Percentiles rank a stretch among this genome's conserved stretches.
These are phyloP conservation scores for Rhodotorula sp. DNA, from an alignment of 1,284 basidiomycete species.

Conservation along the genomic window DNA sequence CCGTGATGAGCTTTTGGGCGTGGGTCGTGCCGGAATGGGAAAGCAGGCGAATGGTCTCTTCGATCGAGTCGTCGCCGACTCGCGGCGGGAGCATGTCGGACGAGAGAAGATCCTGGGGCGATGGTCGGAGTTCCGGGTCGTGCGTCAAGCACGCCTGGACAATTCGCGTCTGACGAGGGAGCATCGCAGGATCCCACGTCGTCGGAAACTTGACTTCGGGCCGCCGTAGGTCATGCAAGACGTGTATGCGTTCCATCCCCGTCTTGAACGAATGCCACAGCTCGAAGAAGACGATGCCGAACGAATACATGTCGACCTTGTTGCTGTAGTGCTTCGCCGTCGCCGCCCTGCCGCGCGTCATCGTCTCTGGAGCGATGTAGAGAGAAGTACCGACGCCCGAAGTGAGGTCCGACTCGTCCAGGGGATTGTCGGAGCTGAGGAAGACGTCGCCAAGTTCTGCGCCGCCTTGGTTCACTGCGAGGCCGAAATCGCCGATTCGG, in stretches of 20 bases:
- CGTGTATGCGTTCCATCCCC: conserved; percentile 45
- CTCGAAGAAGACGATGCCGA: conserved; percentile 42
- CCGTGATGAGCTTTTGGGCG: conserved; percentile 41
- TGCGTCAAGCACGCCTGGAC: conserved; percentile 43
- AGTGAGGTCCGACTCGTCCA: conserved; percentile 43
- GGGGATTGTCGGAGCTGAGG: conserved; percentile 33
- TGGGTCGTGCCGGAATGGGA: conserved; percentile 44
- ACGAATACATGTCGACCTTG: conserved; percentile 42
- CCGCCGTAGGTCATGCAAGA: conserved; percentile 39
- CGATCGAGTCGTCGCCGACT: conserved; percentile 45
- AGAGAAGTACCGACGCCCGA: conserved; percentile 45
- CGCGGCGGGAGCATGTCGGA: conserved; percentile 43
- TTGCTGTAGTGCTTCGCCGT: conserved; percentile 35
- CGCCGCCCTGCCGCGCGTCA: conserved; percentile 22
- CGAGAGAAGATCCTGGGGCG: conserved; percentile 43
- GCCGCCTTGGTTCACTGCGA: conserved; percentile 42
- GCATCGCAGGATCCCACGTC: conserved; percentile 36
- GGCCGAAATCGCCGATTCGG: conserved; percentile 46
- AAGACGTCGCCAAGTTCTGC: conserved; percentile 29
- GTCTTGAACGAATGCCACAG: conserved; percentile 43
- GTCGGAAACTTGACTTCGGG: conserved; percentile 43
- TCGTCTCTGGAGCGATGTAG: conserved; percentile 45
- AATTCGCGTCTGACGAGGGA: conserved; percentile 42
- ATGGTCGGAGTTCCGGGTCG: conserved; percentile 42
- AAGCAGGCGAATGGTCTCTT: conserved; percentile 41